These are phyloP conservation scores for Fusarium mundagurra DNA, from an alignment of 2,329 filamentous ascomycete species.

Conservation along the genomic window DNA sequence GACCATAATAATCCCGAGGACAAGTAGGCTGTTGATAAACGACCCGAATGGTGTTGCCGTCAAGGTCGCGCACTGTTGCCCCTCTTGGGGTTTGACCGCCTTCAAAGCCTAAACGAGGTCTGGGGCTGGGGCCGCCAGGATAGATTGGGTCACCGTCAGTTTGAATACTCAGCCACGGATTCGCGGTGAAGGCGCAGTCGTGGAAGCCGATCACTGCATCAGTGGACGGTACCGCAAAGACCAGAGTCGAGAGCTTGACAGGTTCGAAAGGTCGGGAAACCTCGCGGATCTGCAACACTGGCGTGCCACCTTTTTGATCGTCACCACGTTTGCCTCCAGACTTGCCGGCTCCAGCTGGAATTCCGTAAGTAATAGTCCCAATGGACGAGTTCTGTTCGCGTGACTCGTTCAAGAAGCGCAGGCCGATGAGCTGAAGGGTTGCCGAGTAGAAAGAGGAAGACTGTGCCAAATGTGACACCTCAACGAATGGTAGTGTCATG, in stretches of 20 bases:
- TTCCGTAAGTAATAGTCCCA: slow-evolving; percentile 53
- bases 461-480: slow-evolving; percentile 80
- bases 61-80: slow-evolving; percentile 77
- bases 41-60: slow-evolving; percentile 86
- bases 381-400: slow-evolving; percentile 49
- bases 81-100: slow-evolving; percentile 43
- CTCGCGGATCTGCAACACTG: slow-evolving; percentile 59
- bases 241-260: slow-evolving; percentile 60
- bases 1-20: slow-evolving; percentile 51
- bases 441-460: slow-evolving; percentile 87
- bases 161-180: slow-evolving; percentile 58
- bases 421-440: slow-evolving; percentile 79
- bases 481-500: slow-evolving; percentile 60
- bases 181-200: slow-evolving; percentile 71
- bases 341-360: slow-evolving; percentile 30
- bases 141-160: slow-evolving; percentile 35
- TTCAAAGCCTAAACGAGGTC: slow-evolving; percentile 48
- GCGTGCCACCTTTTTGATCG: slow-evolving; percentile 34
- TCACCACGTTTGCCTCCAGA: slow-evolving; percentile 38
- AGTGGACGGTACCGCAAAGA: slow-evolving; percentile 74
- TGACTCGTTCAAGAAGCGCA: slow-evolving; percentile 63
- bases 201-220: slow-evolving; percentile 78
- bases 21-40: slow-evolving; percentile 60
- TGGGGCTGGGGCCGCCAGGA: slow-evolving; percentile 24
- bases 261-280: slow-evolving; percentile 51